Percentiles rank a stretch among this genome's conserved stretches.
phyloP scores from a whole-genome alignment of 257 asterid genomes.

The Nicotiana attenuata region DNA sequence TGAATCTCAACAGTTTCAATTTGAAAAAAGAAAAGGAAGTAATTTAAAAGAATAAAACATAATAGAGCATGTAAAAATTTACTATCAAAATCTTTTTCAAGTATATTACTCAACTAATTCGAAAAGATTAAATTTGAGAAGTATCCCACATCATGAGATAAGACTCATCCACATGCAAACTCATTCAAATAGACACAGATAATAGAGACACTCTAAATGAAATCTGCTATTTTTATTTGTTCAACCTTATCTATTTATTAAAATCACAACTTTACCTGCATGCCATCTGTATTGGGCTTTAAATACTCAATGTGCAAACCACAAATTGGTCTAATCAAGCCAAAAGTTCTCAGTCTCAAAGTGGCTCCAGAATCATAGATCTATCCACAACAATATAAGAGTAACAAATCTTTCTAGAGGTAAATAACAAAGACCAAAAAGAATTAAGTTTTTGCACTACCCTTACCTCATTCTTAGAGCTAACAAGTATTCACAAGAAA shows the following conservation, averaged over 20 bases:
- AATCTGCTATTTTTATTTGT: too few relatives aligned
- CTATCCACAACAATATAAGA: neutral
- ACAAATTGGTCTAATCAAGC: neutral
- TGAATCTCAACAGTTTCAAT: neutral
- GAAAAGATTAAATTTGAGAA: too few relatives aligned
- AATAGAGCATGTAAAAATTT: neutral
- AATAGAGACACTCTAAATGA: too few relatives aligned
- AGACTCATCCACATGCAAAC: neutral
- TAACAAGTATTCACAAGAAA: too few relatives aligned
- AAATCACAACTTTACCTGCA: neutral
- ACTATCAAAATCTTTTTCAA: neutral
- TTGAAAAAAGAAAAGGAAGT: neutral
- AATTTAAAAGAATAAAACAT: too few relatives aligned
- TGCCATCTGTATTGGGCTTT: neutral
- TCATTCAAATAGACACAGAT: too few relatives aligned
- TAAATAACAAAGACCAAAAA: too few relatives aligned
- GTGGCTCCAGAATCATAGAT: neutral
- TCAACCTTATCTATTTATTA: too few relatives aligned
- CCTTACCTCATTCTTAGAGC: too few relatives aligned
- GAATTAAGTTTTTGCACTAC: neutral
- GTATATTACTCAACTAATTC: neutral
- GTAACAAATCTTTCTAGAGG: neutral
- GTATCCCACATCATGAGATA: too few relatives aligned
- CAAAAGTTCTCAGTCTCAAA: neutral
- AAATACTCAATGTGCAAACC: too few relatives aligned